These are phyloP conservation scores for Ananas comosus DNA, from an alignment of 176 grass and related monocot genomes.

Conservation along the genomic window DNA sequence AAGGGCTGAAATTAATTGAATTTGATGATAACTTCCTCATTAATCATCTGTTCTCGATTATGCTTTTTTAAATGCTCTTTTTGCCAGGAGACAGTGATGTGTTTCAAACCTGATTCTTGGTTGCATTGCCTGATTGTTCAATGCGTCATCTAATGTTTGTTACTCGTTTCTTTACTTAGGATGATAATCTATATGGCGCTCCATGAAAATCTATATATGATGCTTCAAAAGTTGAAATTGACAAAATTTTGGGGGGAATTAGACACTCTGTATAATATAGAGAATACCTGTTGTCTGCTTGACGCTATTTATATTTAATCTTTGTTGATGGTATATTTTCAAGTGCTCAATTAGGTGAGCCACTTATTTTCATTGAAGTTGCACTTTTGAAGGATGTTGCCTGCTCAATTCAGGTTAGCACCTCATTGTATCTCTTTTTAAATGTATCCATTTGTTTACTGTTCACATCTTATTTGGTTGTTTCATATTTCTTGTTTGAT, in stretches of 20 bases:
- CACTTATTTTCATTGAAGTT: conserved; percentile 96
- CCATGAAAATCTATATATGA: not conserved
- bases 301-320: not conserved
- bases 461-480: not conserved
- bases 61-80: not conserved
- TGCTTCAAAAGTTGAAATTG: not conserved
- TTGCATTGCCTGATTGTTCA: not conserved
- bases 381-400: conserved; percentile 81
- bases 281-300: not conserved
- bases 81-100: not conserved
- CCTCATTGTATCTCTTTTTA: not conserved
- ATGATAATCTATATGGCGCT: not conserved
- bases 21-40: not conserved
- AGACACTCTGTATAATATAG: not conserved
- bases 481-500: conserved; percentile 8
- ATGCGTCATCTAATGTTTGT: not conserved
- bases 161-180: not conserved
- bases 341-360: conserved; percentile 44
- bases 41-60: not conserved
- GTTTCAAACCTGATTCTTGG: not conserved
- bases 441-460: not conserved
- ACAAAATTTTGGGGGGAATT: not conserved
- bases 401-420: conserved; percentile 71
- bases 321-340: not conserved
- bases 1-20: not conserved